A percentile compares a stretch with the other conserved stretches of the same genome.
These are phyloP conservation scores for Clathrospora elynae DNA, from an alignment of 2,329 filamentous ascomycete genomes.

Conservation along the genomic window DNA sequence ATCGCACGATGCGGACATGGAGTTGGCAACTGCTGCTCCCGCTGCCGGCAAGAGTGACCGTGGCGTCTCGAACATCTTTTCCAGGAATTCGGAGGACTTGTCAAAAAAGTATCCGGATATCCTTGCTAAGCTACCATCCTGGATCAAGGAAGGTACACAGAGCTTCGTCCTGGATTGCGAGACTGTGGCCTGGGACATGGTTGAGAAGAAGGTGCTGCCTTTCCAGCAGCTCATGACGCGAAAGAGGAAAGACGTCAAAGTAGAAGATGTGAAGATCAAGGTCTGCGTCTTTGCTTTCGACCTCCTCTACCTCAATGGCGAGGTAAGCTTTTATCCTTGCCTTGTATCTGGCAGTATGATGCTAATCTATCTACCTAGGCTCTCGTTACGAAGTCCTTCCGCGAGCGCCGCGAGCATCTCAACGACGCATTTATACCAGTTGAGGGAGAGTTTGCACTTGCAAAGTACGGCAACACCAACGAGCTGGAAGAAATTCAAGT, in stretches of 20 bases:
- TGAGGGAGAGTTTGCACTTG: constrained; percentile 91
- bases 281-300: constrained; percentile 98
- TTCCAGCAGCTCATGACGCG: constrained; percentile 99
- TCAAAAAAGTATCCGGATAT: constrained; percentile 99
- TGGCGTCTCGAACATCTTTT: constrained; percentile 92
- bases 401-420: constrained; percentile 80
- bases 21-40: constrained; percentile 64
- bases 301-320: constrained; percentile 88
- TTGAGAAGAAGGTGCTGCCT: constrained; percentile 91
- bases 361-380: constrained; percentile 52
- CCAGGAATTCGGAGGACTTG: constrained; percentile 93
- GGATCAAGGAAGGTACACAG: constrained; percentile 87
- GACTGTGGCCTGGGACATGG: constrained; percentile 94
- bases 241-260: constrained; percentile 95
- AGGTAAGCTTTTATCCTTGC: constrained; percentile 55
- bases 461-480: constrained; percentile 82
- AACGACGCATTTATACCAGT: constrained; percentile 72
- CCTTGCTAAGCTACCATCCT: constrained; percentile 80
- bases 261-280: constrained; percentile 93
- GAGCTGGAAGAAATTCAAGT: constrained; percentile 92
- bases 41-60: constrained; percentile 69
- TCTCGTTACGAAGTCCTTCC: constrained; percentile 82
- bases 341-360: not conserved
- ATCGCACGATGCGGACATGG: constrained; percentile 73
- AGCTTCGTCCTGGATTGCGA: constrained; percentile 99